phyloP scores from a whole-genome alignment of 148 eudicot species.

The Camellia japonica region DNA sequence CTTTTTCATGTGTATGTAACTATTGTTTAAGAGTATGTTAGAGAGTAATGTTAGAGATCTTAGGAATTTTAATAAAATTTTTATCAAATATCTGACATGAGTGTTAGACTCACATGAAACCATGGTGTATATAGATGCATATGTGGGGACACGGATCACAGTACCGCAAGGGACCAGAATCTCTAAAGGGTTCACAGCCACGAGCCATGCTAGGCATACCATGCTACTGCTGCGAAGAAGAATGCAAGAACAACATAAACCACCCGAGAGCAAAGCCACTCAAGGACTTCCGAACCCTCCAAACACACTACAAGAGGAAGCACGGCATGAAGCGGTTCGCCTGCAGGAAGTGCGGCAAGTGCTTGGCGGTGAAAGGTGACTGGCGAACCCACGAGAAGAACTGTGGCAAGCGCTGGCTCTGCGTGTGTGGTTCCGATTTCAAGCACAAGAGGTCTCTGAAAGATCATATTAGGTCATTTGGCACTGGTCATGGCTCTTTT shows the following conservation, averaged over 20 bases:
- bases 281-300: slow-evolving; percentile 79
- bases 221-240: slow-evolving; percentile 81
- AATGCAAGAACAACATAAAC: slow-evolving; percentile 73
- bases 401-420: slow-evolving; percentile 89
- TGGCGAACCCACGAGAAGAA: slow-evolving; percentile 96
- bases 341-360: slow-evolving; percentile 70
- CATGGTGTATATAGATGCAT: slow-evolving; percentile 52
- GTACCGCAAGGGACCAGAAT: slow-evolving; percentile 69
- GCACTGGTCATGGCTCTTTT: slow-evolving; percentile 50
- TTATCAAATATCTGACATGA: no score
- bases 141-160: slow-evolving; percentile 92
- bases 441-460: slow-evolving; percentile 87
- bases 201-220: slow-evolving; percentile 54
- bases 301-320: slow-evolving; percentile 87
- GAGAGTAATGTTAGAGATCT: no score
- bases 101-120: no score
- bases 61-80: no score
- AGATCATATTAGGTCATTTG: slow-evolving; percentile 72
- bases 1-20: no score
- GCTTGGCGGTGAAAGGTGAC: slow-evolving; percentile 78
- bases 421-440: slow-evolving; percentile 81
- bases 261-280: slow-evolving; percentile 68
- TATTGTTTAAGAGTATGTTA: no score
- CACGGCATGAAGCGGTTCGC: slow-evolving; percentile 58
- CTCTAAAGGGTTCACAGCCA: slow-evolving; percentile 66